These are phyloP conservation scores for Globisporangium canariense DNA, from an alignment of 352 stramenopile genomes.

Conservation along the genomic window DNA sequence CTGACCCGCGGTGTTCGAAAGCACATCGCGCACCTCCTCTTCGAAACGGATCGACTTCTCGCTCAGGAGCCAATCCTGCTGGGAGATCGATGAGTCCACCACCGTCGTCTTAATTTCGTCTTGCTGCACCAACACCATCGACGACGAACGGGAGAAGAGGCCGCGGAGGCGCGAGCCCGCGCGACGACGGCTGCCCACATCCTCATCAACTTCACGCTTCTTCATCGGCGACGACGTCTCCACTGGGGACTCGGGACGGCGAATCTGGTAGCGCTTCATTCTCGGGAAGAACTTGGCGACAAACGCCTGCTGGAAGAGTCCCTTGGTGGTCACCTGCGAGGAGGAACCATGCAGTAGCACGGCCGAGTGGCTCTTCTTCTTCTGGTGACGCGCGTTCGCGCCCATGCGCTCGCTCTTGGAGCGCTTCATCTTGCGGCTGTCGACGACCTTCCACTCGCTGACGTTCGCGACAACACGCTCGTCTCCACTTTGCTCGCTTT, in stretches of 20 bases:
- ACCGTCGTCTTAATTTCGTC: neutral
- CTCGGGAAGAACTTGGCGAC: conserved; percentile 10
- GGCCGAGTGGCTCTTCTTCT: conserved; percentile 4
- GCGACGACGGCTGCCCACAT: neutral
- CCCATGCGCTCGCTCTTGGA: conserved; percentile 15
- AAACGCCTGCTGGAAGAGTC: conserved; percentile 16
- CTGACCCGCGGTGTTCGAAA: conserved; percentile 26
- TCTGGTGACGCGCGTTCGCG: neutral
- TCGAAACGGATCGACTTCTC: conserved; percentile 44
- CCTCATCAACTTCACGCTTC: neutral
- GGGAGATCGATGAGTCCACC: conserved; percentile 4
- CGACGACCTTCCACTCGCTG: conserved; percentile 4
- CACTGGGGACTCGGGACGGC: conserved; percentile 2
- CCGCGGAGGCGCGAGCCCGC: conserved; percentile 10
- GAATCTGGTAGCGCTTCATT: conserved; percentile 12
- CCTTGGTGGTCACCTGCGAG: conserved; percentile 10
- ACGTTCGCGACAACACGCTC: neutral
- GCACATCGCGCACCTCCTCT: conserved; percentile 34
- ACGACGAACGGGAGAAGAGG: conserved; percentile 9
- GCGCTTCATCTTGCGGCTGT: conserved; percentile 10
- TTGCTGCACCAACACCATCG: neutral
- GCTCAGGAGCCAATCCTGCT: conserved; percentile 40
- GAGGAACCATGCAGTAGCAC: neutral
- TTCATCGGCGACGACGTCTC: neutral
- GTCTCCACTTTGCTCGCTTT: neutral